Base-by-base conservation (phyloP, 352 stramenopile genomes). In the Phytophthora tentaculata region DNA sequence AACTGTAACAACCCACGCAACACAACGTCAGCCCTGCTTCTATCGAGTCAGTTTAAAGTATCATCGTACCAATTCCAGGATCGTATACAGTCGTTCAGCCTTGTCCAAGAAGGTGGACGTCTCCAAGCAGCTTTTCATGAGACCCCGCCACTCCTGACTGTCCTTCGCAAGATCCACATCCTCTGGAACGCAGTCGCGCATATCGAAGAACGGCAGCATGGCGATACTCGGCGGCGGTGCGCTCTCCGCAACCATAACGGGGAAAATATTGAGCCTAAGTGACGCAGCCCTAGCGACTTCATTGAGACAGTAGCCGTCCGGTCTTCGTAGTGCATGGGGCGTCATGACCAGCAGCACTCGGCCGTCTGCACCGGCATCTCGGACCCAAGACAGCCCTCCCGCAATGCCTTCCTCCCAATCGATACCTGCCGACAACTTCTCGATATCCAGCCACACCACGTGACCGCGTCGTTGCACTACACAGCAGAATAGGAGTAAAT, bases 351-450 rank as follows among this genome's bases (percentile, higher is more conserved):
- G 71, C 53, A 93, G 67, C 39, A 93, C 83, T 50, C 85, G 83
- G 20, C 85, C 85, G 53, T 93, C 80, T 54, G 86, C 62, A 56
- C 88, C 80, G 6, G 83, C 85, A 26, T 93, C 83, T 20, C 89
- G 86, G 24, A 90, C 81, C 80, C 83, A 89, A 37, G 78, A 83
- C 35, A 93, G 61, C 8, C 69, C 85, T 14, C 77, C 61, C 5
- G 78, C 81, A 71, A 93, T 93, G 59, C 83, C 83, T 57, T 90
- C 76, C 54, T 93, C 85, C 85, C 85, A 93, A 70, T 93, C 83
- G 24, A 90, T 78, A 23, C 85, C 85, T 0, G 83, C 78, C 12
- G 85, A 86, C 17, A 93, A 71, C 52, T 76, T 81, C 66, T 93
- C 85, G 24, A 84, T 80, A 53, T 93, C 85, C 6, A 93, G 76